phyloP scores from a whole-genome alignment of 129 eudicot genomes.

The Erigeron canadensis region DNA sequence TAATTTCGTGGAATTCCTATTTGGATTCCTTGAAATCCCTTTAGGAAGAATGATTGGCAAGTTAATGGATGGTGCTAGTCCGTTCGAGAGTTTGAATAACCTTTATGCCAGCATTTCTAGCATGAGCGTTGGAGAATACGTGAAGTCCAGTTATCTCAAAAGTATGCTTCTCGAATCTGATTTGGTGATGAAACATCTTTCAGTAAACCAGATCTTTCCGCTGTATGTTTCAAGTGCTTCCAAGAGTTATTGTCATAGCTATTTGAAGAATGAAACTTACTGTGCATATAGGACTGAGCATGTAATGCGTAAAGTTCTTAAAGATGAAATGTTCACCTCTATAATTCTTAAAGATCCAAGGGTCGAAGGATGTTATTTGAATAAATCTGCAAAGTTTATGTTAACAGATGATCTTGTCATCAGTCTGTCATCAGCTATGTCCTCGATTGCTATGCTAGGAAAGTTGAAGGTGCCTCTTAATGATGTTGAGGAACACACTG shows the following conservation, averaged over 20 bases:
- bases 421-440: neutral
- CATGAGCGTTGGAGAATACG: neutral
- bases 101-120: conserved; percentile 22
- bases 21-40: conserved; percentile 33
- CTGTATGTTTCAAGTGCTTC: neutral
- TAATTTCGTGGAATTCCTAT: conserved; percentile 39
- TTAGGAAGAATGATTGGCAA: conserved; percentile 29
- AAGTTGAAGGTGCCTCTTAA: neutral
- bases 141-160: neutral
- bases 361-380: too few species aligned
- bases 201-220: conserved; percentile 4
- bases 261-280: too few species aligned
- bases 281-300: too few species aligned
- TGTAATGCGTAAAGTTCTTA: too few species aligned
- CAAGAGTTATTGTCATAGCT: neutral
- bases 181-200: neutral
- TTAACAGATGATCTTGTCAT: neutral
- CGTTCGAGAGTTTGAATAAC: conserved; percentile 10
- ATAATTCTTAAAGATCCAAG: too few species aligned
- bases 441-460: neutral
- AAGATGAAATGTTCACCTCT: too few species aligned
- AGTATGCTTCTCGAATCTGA: neutral
- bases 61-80: conserved; percentile 9
- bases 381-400: neutral
- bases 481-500: neutral